Conservation (phyloP, 2,329 filamentous ascomycete genomes). For the Hansfordia pulvinata region DNA sequence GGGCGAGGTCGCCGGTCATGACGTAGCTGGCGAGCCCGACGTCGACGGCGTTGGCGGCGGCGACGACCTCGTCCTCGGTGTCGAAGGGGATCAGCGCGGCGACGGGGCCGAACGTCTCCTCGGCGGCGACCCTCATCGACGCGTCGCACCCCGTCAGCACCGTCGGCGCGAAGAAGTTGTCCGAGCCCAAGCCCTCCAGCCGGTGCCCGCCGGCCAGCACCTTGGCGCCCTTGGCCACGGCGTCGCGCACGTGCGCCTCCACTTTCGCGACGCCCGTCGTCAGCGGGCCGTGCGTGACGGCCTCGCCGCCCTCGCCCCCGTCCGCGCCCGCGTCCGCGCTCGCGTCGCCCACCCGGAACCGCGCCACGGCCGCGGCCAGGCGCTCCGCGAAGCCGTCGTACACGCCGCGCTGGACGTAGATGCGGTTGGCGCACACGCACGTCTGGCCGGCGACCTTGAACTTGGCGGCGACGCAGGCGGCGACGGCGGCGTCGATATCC, state of each 20-base stretch:
- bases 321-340: too few species aligned
- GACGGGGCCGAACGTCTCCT: constrained; percentile 68
- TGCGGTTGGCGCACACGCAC: constrained; percentile 33
- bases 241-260: constrained; percentile 10
- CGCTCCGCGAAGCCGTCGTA: background rate
- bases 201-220: constrained; percentile 37
- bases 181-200: constrained; percentile 40
- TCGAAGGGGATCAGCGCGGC: constrained; percentile 59
- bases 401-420: constrained; percentile 8
- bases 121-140: constrained; percentile 51
- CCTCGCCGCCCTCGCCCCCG: too few species aligned
- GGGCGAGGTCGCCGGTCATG: constrained; percentile 35
- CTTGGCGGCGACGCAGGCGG: constrained; percentile 25
- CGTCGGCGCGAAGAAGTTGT: constrained; percentile 62
- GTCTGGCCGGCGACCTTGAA: constrained; percentile 35
- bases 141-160: constrained; percentile 54
- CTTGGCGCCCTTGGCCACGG: constrained; percentile 8
- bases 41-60: constrained; percentile 52
- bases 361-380: background rate
- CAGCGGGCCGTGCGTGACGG: constrained; percentile 21
- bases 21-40: constrained; percentile 67
- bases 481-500: constrained; percentile 41
- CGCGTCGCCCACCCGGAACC: constrained; percentile 6
- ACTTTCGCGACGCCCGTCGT: constrained; percentile 21
- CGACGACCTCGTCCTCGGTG: constrained; percentile 57